These are phyloP conservation scores for Aspergillus coremiiformis DNA, from an alignment of 495 filamentous ascomycete genomes.

Conservation along the genomic window DNA sequence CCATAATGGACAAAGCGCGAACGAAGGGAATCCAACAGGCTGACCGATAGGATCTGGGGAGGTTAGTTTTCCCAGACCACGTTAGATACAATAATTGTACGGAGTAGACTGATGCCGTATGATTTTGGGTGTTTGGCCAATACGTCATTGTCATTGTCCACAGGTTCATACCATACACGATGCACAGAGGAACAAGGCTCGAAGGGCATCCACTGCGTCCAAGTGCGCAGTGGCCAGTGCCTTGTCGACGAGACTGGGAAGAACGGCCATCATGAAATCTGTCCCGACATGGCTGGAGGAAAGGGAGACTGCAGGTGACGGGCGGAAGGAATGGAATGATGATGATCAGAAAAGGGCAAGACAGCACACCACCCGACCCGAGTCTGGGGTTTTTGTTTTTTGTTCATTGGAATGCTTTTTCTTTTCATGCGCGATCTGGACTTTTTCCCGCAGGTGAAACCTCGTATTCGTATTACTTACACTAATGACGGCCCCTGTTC, in stretches of 20 bases:
- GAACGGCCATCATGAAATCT: constrained; percentile 16
- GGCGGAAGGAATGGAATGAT: background rate
- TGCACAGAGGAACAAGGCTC: constrained; percentile 39
- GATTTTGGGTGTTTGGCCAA: background rate
- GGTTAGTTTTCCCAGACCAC: constrained; percentile 12
- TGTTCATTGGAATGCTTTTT: background rate
- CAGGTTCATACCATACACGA: constrained; percentile 39
- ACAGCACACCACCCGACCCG: background rate
- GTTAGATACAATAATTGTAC: background rate
- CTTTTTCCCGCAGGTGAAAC: background rate
- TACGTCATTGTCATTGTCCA: constrained; percentile 2
- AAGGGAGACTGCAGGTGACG: background rate
- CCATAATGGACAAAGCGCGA: constrained; percentile 54
- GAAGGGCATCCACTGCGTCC: constrained; percentile 37
- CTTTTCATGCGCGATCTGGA: background rate
- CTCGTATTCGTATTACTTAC: background rate
- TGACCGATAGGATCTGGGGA: constrained; percentile 47
- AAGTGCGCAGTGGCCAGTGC: constrained; percentile 25
- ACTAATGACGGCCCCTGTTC: background rate
- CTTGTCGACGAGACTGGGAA: constrained; percentile 18
- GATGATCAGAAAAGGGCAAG: background rate
- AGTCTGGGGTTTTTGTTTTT: background rate
- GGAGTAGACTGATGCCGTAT: background rate
- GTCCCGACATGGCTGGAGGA: background rate
- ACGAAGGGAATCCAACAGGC: constrained; percentile 42